Percentiles rank a stretch among this genome's conserved stretches.
These are phyloP conservation scores for California macrophylla DNA, from an alignment of 441 rosid species.

Conservation along the genomic window DNA sequence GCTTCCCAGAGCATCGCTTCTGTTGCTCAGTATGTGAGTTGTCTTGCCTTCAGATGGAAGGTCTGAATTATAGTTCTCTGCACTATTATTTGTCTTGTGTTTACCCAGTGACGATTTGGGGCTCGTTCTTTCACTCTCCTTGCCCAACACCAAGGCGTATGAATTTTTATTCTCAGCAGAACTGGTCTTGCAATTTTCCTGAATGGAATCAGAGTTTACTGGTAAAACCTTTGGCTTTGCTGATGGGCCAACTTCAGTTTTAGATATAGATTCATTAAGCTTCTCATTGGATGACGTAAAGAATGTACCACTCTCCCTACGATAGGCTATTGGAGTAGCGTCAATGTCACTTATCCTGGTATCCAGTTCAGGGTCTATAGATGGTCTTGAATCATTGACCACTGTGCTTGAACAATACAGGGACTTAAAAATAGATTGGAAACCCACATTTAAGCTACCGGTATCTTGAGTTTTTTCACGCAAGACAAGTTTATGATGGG, in stretches of 20 bases:
- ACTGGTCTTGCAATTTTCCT: slow-evolving; percentile 19
- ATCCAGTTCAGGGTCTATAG: slow-evolving; percentile 22
- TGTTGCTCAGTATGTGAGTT: slow-evolving; percentile 23
- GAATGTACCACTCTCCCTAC: slow-evolving; percentile 26
- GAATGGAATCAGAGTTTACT: slow-evolving; percentile 21
- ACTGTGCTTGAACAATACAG: slow-evolving; percentile 41
- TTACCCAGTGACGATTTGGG: slow-evolving; percentile 32
- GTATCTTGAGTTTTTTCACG: slow-evolving; percentile 22
- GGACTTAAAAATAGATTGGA: slow-evolving; percentile 66
- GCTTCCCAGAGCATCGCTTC: slow-evolving; percentile 41
- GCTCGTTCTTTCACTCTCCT: slow-evolving; percentile 30
- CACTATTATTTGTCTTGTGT: slow-evolving; percentile 22
- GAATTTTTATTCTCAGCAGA: slow-evolving; percentile 28
- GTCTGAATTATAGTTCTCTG: slow-evolving; percentile 25
- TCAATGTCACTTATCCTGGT: slow-evolving; percentile 23
- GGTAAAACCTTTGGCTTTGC: slow-evolving; percentile 25
- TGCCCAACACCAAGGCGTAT: slow-evolving; percentile 19
- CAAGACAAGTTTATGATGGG: slow-evolving; percentile 19
- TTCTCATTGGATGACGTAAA: slow-evolving; percentile 29
- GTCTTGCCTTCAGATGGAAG: slow-evolving; percentile 32
- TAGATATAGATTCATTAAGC: slow-evolving; percentile 25
- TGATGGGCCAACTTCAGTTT: slow-evolving; percentile 23
- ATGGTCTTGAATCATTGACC: slow-evolving; percentile 20
- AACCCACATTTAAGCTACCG: slow-evolving; percentile 36
- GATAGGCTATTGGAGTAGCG: slow-evolving; percentile 37